Base-by-base conservation (phyloP, 2,329 filamentous ascomycete species). In the Talaromyces funiculosus region DNA sequence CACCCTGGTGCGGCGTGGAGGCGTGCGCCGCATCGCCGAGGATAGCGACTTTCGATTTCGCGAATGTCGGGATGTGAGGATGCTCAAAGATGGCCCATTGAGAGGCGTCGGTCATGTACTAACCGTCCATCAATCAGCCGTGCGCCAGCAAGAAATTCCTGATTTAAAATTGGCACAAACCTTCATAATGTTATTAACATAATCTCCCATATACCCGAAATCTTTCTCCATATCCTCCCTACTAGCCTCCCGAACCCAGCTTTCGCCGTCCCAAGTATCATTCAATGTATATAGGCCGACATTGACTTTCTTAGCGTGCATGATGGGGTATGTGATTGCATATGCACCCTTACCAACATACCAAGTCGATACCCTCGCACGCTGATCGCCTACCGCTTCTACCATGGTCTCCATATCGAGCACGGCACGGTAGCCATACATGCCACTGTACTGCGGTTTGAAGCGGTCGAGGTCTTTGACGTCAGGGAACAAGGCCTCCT, bases 1-100 rank as follows among this genome's bases (percentile, higher is more conserved):
- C 68, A 6, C 74, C 75, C 55, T 75, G 72, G 42, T 72, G 72
- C 0, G 73, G 73, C 0, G 73, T 74, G 0, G 70, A 71, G 0
- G 75, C 73, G 64, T 77, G 75, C 1, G 74, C 74, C 0, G 74
- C 73, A 40, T 77, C 75, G 0, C 75, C 75, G 1, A 76, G 62
- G 6, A 77, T 68, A 0, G 66, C 68, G 1, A 74, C 63, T 1
- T 66, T 64, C 0, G 68, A 70, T n/a, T 65, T 65, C 6, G 60
- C 62, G 43, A 71, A 77, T 0, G 68, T 72, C 0, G 69, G 67
- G 9, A 72, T 65, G 54, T 65, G 66, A 0, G 71, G 71, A 55
- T 72, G 67, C 24, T 75, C 69, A 55, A 75, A 72, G 35, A 75
- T 68, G 0, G 73, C 73, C 73, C 73, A 75, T 60, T 73, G 71